Conservation (phyloP, 352 stramenopile species). For the Globisporangium iwayamae region DNA sequence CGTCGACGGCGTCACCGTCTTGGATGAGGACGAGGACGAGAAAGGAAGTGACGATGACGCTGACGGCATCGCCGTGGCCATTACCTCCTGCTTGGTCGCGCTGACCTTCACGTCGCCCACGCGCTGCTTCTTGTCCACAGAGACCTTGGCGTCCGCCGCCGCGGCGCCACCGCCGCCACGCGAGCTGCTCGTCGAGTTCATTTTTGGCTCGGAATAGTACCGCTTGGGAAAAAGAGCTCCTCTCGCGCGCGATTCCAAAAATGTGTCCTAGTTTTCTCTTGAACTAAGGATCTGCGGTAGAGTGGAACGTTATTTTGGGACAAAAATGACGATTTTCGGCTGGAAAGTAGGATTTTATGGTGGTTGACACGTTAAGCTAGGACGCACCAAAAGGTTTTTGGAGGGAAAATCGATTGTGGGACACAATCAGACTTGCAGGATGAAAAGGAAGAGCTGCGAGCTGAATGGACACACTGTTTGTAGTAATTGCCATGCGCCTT, state of each 20-base stretch:
- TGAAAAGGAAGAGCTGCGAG: not conserved
- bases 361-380: not conserved
- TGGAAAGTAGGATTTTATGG: not conserved
- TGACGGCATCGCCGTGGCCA: not conserved
- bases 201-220: constrained; percentile 7
- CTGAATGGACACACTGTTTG: not conserved
- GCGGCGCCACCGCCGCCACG: not conserved
- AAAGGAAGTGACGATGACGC: not conserved
- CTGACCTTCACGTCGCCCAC: constrained; percentile 6
- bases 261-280: constrained; percentile 5
- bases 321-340: not conserved
- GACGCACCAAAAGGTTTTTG: constrained; percentile 5
- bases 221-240: not conserved
- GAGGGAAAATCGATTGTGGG: constrained; percentile 8
- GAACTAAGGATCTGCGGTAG: not conserved
- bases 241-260: not conserved
- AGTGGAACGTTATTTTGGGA: no score
- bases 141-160: not conserved
- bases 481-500: not conserved
- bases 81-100: not conserved
- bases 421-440: not conserved
- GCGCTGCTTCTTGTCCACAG: constrained; percentile 19
- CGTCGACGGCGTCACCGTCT: constrained; percentile 23
- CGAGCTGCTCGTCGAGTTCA: constrained; percentile 13
- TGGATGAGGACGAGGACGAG: constrained; percentile 1